Evolutionary conservation across 768 basidiomycete species (phyloP).

Genomic region (Sutorius australiensis): DNA sequence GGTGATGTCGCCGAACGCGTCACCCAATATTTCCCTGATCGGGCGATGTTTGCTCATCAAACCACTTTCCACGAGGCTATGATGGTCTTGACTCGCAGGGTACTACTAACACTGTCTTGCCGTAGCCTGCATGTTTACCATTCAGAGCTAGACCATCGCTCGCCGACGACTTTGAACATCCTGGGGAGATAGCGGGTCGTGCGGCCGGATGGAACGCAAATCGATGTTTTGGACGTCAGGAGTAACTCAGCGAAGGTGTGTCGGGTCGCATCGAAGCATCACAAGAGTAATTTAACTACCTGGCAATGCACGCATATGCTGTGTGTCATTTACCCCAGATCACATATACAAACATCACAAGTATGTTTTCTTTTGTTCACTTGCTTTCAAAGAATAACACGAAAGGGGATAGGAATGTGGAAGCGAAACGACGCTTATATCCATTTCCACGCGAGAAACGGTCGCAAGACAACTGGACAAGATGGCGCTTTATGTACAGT

Average conservation of each 20-base stretch:
- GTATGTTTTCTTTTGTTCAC: neutral
- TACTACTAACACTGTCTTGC: too few relatives aligned
- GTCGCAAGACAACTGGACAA: neutral
- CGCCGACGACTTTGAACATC: neutral
- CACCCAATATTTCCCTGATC: neutral
- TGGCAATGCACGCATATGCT: neutral
- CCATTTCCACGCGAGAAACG: neutral
- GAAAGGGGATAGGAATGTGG: neutral
- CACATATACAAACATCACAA: neutral
- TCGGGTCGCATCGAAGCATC: neutral
- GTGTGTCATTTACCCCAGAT: neutral
- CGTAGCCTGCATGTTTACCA: too few relatives aligned
- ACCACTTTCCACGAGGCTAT: neutral
- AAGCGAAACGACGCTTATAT: neutral
- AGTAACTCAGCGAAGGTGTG: neutral
- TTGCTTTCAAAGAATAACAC: neutral
- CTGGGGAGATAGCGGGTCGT: neutral
- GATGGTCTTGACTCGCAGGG: neutral
- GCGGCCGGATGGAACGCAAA: neutral
- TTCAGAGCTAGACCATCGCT: neutral
- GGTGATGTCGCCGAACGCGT: neutral
- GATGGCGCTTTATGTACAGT: neutral
- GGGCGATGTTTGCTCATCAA: neutral
- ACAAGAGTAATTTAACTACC: neutral
- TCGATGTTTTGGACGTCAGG: neutral